A percentile compares a stretch with the other conserved stretches of the same genome.
Conservation (phyloP, 2,329 filamentous ascomycete species). For the Hypoxylon sp. region DNA sequence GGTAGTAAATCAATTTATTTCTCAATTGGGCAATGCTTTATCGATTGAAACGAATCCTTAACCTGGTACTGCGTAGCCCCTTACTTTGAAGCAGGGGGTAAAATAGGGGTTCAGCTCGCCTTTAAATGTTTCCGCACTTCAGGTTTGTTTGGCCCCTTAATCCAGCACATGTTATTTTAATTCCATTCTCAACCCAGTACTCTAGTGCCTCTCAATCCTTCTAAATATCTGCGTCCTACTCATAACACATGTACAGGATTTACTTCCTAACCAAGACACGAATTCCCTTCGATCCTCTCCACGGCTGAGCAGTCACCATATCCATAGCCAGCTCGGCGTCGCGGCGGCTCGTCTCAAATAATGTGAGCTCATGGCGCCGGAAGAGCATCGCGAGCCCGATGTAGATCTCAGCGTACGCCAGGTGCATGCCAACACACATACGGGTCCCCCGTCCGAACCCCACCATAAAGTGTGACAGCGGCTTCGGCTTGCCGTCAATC, state of each 20-base stretch:
- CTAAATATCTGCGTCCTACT: no score
- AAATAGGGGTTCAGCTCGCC: no score
- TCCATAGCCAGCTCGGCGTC: conserved; percentile 43
- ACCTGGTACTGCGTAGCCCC: no score
- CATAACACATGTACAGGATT: no score
- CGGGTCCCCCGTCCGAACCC: conserved; percentile 56
- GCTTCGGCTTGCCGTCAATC: conserved; percentile 23
- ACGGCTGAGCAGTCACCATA: background rate
- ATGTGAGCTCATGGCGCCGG: conserved; percentile 58
- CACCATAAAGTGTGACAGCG: conserved; percentile 44
- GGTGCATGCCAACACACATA: conserved; percentile 55
- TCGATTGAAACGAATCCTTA: no score
- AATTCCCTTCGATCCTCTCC: conserved; percentile 10
- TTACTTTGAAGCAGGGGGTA: background rate
- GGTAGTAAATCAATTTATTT: background rate
- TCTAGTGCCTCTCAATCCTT: no score
- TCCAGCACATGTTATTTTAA: no score
- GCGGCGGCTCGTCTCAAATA: conserved; percentile 49
- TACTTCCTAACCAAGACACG: conserved; percentile 15
- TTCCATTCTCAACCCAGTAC: no score
- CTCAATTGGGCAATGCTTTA: background rate
- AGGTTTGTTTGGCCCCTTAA: no score
- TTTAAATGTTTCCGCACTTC: no score
- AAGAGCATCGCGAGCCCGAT: conserved; percentile 63
- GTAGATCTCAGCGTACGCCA: conserved; percentile 56